phyloP scores from a whole-genome alignment of 768 basidiomycete species.

The Calocybe cyanea region DNA sequence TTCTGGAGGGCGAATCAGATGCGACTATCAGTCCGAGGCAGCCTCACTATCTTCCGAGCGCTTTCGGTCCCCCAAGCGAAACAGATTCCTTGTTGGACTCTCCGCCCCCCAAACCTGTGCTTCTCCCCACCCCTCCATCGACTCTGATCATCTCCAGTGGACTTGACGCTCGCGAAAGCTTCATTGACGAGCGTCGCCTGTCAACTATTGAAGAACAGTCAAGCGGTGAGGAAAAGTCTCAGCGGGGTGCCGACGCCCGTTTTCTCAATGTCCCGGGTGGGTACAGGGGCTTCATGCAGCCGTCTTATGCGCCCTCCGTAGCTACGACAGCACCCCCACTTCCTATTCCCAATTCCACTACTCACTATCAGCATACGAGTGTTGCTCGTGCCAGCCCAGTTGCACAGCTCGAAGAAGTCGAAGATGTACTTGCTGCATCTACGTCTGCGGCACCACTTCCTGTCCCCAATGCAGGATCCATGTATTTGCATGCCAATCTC shows the following conservation, averaged over 20 bases:
- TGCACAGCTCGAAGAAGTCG: neutral
- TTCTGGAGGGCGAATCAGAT: conserved; percentile 29
- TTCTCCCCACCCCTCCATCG: conserved; percentile 35
- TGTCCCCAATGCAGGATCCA: conserved; percentile 21
- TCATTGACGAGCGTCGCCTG: conserved; percentile 13
- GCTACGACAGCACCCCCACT: conserved; percentile 13
- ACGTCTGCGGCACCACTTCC: conserved; percentile 19
- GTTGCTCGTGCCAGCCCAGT: conserved; percentile 1
- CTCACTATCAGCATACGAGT: conserved; percentile 8
- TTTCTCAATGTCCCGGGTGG: conserved; percentile 3
- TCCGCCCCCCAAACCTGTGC: conserved; percentile 23
- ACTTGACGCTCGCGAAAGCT: conserved; percentile 18
- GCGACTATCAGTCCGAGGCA: conserved; percentile 25
- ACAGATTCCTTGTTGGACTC: conserved; percentile 22
- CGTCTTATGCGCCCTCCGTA: conserved; percentile 14
- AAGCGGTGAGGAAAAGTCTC: conserved; percentile 9
- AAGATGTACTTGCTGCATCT: conserved; percentile 2
- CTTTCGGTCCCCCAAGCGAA: conserved; percentile 18
- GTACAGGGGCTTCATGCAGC: neutral
- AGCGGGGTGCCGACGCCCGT: neutral
- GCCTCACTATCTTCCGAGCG: conserved; percentile 21
- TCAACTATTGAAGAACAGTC: conserved; percentile 19
- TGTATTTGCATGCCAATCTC: conserved; percentile 2
- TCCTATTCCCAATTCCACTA: conserved; percentile 18
- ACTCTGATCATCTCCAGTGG: conserved; percentile 27